These are phyloP conservation scores for Coemansia sp. DNA, from an alignment of 192 early-diverging fungal genomes.

Conservation along the genomic window DNA sequence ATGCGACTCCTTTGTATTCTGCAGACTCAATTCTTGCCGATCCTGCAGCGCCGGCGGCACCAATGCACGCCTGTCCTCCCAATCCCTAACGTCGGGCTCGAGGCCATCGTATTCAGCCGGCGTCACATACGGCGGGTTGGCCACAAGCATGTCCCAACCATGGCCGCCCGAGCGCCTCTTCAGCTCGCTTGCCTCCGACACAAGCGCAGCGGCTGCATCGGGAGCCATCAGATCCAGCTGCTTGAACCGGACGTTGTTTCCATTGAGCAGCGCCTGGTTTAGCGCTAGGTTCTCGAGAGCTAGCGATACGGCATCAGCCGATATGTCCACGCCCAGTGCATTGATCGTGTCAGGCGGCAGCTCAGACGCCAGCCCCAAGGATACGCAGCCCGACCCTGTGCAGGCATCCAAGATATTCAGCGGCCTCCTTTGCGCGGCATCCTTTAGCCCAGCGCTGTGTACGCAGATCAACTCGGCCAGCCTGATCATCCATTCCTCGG, in stretches of 20 bases:
- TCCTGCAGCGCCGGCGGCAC: conserved; percentile 35
- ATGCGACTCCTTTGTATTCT: neutral
- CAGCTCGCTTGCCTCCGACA: neutral
- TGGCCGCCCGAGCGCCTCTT: neutral
- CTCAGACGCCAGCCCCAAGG: conserved; percentile 66
- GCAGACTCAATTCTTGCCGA: neutral
- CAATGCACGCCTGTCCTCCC: conserved; percentile 83
- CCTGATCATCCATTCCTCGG: conserved; percentile 85
- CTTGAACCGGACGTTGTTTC: conserved; percentile 50
- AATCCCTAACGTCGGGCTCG: conserved; percentile 72
- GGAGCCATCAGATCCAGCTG: conserved; percentile 44
- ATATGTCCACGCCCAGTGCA: conserved; percentile 67
- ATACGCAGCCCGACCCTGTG: conserved; percentile 84
- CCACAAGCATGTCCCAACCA: conserved; percentile 71
- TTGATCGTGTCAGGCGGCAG: conserved; percentile 48
- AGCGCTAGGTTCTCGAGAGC: conserved; percentile 57
- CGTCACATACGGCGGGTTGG: conserved; percentile 91
- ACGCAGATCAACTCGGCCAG: conserved; percentile 53
- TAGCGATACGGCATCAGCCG: conserved; percentile 61
- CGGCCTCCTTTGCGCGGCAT: conserved; percentile 1
- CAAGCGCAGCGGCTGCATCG: neutral
- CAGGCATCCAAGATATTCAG: conserved; percentile 83
- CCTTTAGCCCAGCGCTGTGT: neutral
- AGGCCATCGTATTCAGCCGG: conserved; percentile 64
- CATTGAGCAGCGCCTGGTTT: conserved; percentile 19